Evolutionary conservation across 441 rosid species (phyloP).

Genomic region (Hypseocharis bilobata): DNA sequence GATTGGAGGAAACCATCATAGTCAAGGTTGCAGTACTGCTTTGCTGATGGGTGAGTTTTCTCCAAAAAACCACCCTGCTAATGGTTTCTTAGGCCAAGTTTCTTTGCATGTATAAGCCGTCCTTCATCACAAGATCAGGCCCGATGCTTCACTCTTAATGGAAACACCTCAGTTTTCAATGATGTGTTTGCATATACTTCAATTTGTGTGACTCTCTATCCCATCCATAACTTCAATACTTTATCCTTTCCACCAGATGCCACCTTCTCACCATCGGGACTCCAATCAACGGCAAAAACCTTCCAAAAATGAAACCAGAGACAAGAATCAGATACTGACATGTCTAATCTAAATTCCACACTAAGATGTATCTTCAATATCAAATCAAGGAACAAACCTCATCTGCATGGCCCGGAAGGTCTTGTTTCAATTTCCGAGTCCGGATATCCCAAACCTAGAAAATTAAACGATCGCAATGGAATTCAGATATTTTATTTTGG

Average conservation of each 20-base stretch:
- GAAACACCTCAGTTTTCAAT: background rate
- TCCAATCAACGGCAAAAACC: conserved; percentile 95
- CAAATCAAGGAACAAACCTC: conserved; percentile 41
- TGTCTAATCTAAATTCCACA: background rate
- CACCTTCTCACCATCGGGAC: conserved; percentile 97
- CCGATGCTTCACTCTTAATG: background rate
- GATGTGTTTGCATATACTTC: background rate
- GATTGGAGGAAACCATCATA: too few species aligned
- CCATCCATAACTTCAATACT: conserved; percentile 91
- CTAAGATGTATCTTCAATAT: background rate
- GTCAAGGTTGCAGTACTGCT: too few species aligned
- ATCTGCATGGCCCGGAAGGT: conserved; percentile 93
- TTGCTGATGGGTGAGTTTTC: background rate
- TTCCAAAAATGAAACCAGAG: conserved; percentile 15
- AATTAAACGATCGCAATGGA: background rate
- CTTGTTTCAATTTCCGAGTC: conserved; percentile 69
- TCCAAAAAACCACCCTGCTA: background rate
- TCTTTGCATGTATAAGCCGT: background rate
- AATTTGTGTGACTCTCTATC: conserved; percentile 21
- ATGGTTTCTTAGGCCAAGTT: background rate
- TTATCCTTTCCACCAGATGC: conserved; percentile 89
- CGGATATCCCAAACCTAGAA: conserved; percentile 77
- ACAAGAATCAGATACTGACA: conserved; percentile 6
- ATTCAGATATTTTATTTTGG: background rate
- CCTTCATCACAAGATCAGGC: background rate